A percentile compares a stretch with the other conserved stretches of the same genome.
These are phyloP conservation scores for Vigna angularis DNA, from an alignment of 306 rosid genomes.

Conservation along the genomic window DNA sequence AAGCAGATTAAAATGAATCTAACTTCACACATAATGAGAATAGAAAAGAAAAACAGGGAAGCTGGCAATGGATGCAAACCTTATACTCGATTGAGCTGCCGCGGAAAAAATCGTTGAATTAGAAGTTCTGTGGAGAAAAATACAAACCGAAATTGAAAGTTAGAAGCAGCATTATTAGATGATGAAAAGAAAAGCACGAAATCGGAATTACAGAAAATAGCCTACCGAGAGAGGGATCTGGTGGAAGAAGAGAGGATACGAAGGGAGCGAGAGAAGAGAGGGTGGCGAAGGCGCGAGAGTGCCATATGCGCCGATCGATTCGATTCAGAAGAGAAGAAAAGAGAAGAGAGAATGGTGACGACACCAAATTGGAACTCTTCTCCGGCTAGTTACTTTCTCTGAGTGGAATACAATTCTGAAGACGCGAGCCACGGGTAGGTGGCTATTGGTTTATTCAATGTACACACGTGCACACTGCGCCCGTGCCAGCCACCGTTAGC, in stretches of 20 bases:
- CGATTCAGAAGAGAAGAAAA: not conserved
- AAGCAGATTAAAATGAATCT: not conserved
- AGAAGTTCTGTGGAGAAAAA: conserved; percentile 54
- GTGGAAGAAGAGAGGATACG: conserved; percentile 64
- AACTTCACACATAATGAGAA: conserved; percentile 19
- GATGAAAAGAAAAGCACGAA: not conserved
- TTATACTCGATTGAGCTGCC: conserved; percentile 50
- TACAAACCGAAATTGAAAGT: conserved; percentile 32
- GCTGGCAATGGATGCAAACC: conserved; percentile 62
- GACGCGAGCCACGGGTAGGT: not conserved
- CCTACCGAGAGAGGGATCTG: conserved; percentile 71
- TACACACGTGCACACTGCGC: not conserved
- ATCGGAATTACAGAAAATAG: conserved; percentile 9
- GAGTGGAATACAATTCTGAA: not conserved
- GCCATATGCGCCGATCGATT: conserved; percentile 54
- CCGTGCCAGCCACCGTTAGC: not conserved
- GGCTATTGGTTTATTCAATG: not conserved
- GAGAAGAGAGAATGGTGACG: not conserved
- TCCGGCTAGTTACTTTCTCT: not conserved
- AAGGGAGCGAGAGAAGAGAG: conserved; percentile 70
- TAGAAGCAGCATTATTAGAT: conserved; percentile 34
- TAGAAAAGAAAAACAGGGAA: not conserved
- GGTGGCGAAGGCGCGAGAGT: conserved; percentile 86
- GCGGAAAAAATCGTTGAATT: conserved; percentile 47
- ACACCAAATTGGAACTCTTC: not conserved